Percentiles rank a stretch among this genome's conserved stretches.
Evolutionary conservation across 2,329 filamentous ascomycete genomes (phyloP).

Genomic region (Paraconiothyrium sp.): DNA sequence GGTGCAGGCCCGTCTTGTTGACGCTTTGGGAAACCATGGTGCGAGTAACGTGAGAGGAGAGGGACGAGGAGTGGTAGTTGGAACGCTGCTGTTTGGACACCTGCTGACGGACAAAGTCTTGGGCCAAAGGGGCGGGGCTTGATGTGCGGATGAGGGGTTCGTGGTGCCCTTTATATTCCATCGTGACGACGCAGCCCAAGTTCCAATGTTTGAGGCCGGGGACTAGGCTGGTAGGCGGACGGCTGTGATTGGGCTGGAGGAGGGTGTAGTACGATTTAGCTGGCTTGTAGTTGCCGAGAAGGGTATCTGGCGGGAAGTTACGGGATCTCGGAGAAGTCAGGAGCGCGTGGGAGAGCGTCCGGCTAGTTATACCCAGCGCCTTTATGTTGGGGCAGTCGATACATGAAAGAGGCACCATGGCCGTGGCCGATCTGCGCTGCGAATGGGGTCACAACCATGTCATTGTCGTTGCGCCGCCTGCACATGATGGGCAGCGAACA

Average conservation of each 20-base stretch:
- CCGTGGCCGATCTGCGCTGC: slow-evolving; percentile 9
- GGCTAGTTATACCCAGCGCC: slow-evolving; percentile 17
- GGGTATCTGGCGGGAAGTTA: slow-evolving; percentile 16
- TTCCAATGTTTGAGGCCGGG: slow-evolving; percentile 36
- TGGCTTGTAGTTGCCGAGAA: slow-evolving; percentile 4
- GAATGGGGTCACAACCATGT: slow-evolving; percentile 19
- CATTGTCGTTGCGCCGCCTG: slow-evolving; percentile 10
- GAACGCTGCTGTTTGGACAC: slow-evolving; percentile 65
- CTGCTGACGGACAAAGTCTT: slow-evolving; percentile 67
- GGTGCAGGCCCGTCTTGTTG: slow-evolving; percentile 94
- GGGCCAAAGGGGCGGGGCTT: slow-evolving; percentile 59
- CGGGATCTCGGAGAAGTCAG: slow-evolving; percentile 22
- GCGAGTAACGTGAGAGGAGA: slow-evolving; percentile 48
- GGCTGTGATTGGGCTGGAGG: slow-evolving; percentile 36
- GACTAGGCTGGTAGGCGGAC: slow-evolving; percentile 28
- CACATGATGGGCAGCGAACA: slow-evolving; percentile 15
- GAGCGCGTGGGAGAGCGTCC: slow-evolving; percentile 5
- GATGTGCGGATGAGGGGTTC: slow-evolving; percentile 47
- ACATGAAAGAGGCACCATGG: slow-evolving; percentile 17
- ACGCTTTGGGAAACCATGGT: slow-evolving; percentile 65
- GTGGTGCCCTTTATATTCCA: slow-evolving; percentile 46
- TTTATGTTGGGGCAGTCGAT: slow-evolving; percentile 11
- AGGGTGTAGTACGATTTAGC: slow-evolving; percentile 15
- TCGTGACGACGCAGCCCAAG: slow-evolving; percentile 41
- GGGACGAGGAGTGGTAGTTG: slow-evolving; percentile 68